Percentiles rank a stretch among this genome's conserved stretches.
These are phyloP conservation scores for Wickerhamiella infanticola DNA, from an alignment of 1,139 yeast genomes.

Conservation along the genomic window DNA sequence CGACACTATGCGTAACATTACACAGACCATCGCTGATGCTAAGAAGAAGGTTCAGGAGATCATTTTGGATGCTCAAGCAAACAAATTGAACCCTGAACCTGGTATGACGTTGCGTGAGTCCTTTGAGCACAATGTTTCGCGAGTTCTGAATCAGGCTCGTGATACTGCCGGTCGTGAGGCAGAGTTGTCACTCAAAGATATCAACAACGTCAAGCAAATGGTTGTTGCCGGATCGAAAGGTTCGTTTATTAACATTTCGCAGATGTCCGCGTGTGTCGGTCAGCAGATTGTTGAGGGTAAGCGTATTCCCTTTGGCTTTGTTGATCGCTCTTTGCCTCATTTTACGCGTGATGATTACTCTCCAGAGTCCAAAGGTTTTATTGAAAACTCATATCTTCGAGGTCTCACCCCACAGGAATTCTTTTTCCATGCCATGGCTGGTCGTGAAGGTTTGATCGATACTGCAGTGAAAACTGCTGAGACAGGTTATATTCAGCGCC, in stretches of 20 bases:
- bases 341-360: constrained; percentile 96
- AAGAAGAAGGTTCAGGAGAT: constrained; percentile 87
- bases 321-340: constrained; percentile 93
- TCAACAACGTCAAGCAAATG: constrained; percentile 96
- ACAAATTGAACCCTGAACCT: constrained; percentile 81
- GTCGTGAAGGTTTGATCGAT: constrained; percentile 99
- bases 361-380: constrained; percentile 96
- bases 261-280: constrained; percentile 99
- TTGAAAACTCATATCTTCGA: constrained; percentile 91
- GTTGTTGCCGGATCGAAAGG: constrained; percentile 99
- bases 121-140: constrained; percentile 91
- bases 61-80: constrained; percentile 80
- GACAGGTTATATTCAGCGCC: constrained; percentile 98
- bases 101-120: constrained; percentile 99
- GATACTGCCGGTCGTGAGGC: constrained; percentile 99
- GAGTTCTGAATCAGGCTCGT: constrained; percentile 94
- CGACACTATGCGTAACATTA: constrained; percentile 86
- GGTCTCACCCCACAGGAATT: constrained; percentile 98
- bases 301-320: constrained; percentile 95
- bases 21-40: constrained; percentile 84
- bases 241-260: constrained; percentile 95
- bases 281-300: constrained; percentile 99
- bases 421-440: constrained; percentile 99
- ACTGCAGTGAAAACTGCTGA: constrained; percentile 98
- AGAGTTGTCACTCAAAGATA: constrained; percentile 84